These are phyloP conservation scores for Monosporascus sp. DNA, from an alignment of 2,329 filamentous ascomycete genomes.

Conservation along the genomic window DNA sequence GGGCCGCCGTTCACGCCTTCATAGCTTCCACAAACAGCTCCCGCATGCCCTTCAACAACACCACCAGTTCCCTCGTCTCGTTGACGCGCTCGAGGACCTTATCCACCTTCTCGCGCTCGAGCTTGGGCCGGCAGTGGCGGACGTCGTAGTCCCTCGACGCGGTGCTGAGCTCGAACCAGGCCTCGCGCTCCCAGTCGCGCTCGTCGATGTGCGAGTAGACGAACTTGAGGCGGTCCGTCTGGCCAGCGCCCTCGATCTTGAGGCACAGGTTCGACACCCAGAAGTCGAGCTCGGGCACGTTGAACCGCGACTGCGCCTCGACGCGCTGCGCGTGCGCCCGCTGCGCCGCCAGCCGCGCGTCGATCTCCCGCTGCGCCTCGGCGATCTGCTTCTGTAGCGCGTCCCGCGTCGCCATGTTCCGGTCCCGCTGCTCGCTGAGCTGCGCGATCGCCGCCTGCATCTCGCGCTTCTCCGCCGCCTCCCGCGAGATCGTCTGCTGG, in stretches of 20 bases:
- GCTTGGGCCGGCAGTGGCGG: conserved; percentile 71
- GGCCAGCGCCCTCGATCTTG: conserved; percentile 81
- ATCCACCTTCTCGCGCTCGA: conserved; percentile 74
- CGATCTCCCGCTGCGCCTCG: conserved; percentile 65
- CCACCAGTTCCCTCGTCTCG: conserved; percentile 68
- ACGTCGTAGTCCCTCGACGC: conserved; percentile 80
- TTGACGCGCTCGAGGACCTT: conserved; percentile 74
- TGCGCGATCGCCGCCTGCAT: conserved; percentile 60
- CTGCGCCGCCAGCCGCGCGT: conserved; percentile 65
- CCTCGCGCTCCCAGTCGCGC: conserved; percentile 80
- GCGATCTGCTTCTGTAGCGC: conserved; percentile 56
- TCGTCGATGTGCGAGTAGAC: conserved; percentile 84
- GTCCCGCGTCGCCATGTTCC: conserved; percentile 53
- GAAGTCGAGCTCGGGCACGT: conserved; percentile 89
- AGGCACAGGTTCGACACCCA: conserved; percentile 91
- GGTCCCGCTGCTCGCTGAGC: conserved; percentile 55
- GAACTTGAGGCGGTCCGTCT: conserved; percentile 82
- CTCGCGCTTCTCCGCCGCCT: conserved; percentile 70
- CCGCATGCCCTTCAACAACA: conserved; percentile 76
- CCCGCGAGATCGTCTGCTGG: conserved; percentile 69
- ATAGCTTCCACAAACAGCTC: conserved; percentile 68
- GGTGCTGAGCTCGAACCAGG: conserved; percentile 88
- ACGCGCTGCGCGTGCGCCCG: conserved; percentile 67
- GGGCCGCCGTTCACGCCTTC: conserved; percentile 37
- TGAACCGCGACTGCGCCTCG: conserved; percentile 79